Percentiles rank a stretch among this genome's conserved stretches.
phyloP scores from a whole-genome alignment of 2,329 filamentous ascomycete species.

The Botrytis byssoidea region DNA sequence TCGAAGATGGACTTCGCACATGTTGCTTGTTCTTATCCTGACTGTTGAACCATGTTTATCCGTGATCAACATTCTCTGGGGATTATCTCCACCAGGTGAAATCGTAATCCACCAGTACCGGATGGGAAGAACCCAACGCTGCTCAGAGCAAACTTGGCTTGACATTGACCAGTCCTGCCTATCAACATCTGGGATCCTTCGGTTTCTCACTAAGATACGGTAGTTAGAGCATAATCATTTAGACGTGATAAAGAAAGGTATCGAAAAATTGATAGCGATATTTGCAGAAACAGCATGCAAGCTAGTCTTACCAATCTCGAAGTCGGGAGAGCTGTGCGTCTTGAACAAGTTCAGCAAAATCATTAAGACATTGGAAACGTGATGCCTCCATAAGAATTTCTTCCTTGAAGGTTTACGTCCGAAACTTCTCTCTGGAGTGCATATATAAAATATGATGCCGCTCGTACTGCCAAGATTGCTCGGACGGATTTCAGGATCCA shows the following conservation, averaged over 20 bases:
- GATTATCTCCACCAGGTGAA: neutral
- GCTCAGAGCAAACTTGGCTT: neutral
- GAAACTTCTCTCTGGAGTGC: neutral
- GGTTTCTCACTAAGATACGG: no score
- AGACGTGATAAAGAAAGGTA: neutral
- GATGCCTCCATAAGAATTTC: neutral
- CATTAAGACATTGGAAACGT: neutral
- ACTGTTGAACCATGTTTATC: neutral
- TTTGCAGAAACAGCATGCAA: neutral
- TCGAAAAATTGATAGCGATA: neutral
- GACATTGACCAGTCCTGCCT: neutral
- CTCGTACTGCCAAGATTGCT: constrained; percentile 6
- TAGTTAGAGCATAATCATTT: neutral
- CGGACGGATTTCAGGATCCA: neutral
- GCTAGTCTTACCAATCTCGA: neutral
- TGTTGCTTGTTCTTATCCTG: neutral
- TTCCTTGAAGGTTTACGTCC: neutral
- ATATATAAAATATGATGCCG: neutral
- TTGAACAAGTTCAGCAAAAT: neutral
- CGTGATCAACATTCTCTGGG: neutral
- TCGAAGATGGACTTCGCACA: neutral
- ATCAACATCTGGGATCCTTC: neutral
- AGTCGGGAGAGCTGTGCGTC: neutral
- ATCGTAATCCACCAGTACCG: neutral
- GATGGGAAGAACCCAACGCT: neutral